A percentile compares a stretch with the other conserved stretches of the same genome.
Evolutionary conservation across 2,329 filamentous ascomycete species (phyloP).

Genomic region (Colletotrichum spinosum): DNA sequence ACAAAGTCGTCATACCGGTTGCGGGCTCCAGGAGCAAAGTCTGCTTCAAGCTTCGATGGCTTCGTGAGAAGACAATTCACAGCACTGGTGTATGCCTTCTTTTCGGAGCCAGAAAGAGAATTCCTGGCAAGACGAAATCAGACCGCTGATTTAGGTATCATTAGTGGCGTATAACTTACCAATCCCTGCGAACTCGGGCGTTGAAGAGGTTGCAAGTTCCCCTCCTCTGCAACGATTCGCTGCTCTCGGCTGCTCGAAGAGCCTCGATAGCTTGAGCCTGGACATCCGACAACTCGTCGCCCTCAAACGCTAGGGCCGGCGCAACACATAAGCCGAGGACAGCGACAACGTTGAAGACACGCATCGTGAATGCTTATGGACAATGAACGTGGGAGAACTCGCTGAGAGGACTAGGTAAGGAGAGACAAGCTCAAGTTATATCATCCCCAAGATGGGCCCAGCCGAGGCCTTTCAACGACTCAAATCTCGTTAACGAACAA

Average conservation of each 20-base stretch:
- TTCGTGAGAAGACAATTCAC: conserved; percentile 32
- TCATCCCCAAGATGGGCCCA: too few relatives aligned
- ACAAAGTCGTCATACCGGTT: conserved; percentile 38
- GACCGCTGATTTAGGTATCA: too few relatives aligned
- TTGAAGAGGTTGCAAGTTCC: conserved; percentile 14
- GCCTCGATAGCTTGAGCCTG: conserved; percentile 16
- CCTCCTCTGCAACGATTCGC: conserved; percentile 1
- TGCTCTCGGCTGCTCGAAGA: conserved; percentile 5
- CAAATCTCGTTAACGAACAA: too few relatives aligned
- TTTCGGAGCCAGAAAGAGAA: conserved; percentile 39
- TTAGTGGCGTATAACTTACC: neutral
- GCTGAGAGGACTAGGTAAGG: too few relatives aligned
- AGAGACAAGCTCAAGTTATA: too few relatives aligned
- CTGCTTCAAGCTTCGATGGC: conserved; percentile 17
- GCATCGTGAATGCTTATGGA: conserved; percentile 1
- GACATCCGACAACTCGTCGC: conserved; percentile 16
- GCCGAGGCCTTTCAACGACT: too few relatives aligned
- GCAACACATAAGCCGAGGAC: neutral
- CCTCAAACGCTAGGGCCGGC: neutral
- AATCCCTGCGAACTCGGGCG: conserved; percentile 16
- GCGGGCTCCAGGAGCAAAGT: conserved; percentile 35
- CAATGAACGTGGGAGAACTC: too few relatives aligned
- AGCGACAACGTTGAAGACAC: neutral
- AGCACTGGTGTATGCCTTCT: conserved; percentile 35
- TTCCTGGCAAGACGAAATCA: conserved; percentile 29